Evolutionary conservation across 495 filamentous ascomycete genomes (phyloP).

Genomic region (Tuber indicum): DNA sequence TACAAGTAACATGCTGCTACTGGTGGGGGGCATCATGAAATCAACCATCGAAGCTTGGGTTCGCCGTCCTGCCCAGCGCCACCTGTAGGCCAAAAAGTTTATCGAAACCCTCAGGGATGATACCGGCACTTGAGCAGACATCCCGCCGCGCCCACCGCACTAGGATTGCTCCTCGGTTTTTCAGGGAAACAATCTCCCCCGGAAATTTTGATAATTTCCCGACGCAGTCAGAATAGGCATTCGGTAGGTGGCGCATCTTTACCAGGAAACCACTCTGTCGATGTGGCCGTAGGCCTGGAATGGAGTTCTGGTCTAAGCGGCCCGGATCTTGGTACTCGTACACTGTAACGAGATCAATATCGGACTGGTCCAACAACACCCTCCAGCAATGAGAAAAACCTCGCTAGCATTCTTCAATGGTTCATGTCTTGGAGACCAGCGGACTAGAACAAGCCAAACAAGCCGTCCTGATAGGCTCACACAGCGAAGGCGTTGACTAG

Average conservation of each 20-base stretch:
- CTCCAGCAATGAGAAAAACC: not conserved
- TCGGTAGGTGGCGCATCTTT: not conserved
- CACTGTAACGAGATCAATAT: not conserved
- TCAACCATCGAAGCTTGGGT: not conserved
- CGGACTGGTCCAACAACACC: not conserved
- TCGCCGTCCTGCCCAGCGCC: not conserved
- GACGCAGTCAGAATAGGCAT: not conserved
- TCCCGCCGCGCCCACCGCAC: not conserved
- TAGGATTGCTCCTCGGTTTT: not conserved
- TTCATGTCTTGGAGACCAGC: no score
- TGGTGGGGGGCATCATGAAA: not conserved
- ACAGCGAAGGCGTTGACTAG: no score
- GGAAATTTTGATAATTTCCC: not conserved
- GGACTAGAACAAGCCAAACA: no score
- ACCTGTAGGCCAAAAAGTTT: not conserved
- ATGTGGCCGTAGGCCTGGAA: not conserved
- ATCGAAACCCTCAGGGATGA: not conserved
- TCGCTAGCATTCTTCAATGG: no score
- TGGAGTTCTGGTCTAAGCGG: not conserved
- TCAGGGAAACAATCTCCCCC: not conserved
- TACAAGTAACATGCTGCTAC: no score
- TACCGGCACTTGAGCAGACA: not conserved
- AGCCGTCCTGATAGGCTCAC: no score
- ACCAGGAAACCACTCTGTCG: not conserved
- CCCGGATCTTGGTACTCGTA: not conserved